Conservation (phyloP, 1,284 basidiomycete species). For the Sanghuangporus baumii region DNA sequence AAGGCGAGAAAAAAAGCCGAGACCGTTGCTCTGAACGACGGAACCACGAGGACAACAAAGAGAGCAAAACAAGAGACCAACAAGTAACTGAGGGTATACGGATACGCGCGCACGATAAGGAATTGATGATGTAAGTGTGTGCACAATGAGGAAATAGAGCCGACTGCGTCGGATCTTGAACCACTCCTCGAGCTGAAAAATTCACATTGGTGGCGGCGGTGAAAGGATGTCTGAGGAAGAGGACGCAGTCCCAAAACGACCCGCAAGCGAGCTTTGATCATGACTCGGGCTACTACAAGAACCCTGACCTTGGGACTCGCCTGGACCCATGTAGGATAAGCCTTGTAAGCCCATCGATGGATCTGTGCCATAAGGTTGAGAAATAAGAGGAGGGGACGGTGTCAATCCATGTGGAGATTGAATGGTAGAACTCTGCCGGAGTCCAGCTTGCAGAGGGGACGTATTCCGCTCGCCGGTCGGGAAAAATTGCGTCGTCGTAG, state of each 20-base stretch:
- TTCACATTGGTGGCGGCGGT: slow-evolving; percentile 7
- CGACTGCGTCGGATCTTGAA: neutral
- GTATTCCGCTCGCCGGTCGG: slow-evolving; percentile 4
- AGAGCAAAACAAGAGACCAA: slow-evolving; percentile 3
- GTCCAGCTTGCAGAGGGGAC: slow-evolving; percentile 1
- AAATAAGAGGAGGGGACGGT: slow-evolving; percentile 15
- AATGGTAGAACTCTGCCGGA: slow-evolving; percentile 1
- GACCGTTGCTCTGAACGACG: slow-evolving; percentile 2
- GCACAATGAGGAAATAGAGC: neutral
- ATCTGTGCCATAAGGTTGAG: slow-evolving; percentile 11
- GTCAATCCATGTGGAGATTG: slow-evolving; percentile 10
- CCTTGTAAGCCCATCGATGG: slow-evolving; percentile 6
- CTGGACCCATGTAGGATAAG: slow-evolving; percentile 4
- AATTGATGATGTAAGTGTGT: neutral
- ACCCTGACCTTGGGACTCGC: slow-evolving; percentile 6
- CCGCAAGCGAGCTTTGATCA: slow-evolving; percentile 2
- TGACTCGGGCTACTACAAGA: slow-evolving; percentile 5
- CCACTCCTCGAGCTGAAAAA: neutral
- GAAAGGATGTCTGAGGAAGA: neutral
- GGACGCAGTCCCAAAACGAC: slow-evolving; percentile 6
- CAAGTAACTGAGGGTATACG: slow-evolving; percentile 9
- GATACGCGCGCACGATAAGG: neutral
- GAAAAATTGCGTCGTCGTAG: slow-evolving; percentile 7
- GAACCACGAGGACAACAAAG: slow-evolving; percentile 1
- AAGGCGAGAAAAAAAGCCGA: slow-evolving; percentile 3